A percentile compares a stretch with the other conserved stretches of the same genome.
Conservation (phyloP, 495 filamentous ascomycete genomes). For the Lichenothelia convexa region DNA sequence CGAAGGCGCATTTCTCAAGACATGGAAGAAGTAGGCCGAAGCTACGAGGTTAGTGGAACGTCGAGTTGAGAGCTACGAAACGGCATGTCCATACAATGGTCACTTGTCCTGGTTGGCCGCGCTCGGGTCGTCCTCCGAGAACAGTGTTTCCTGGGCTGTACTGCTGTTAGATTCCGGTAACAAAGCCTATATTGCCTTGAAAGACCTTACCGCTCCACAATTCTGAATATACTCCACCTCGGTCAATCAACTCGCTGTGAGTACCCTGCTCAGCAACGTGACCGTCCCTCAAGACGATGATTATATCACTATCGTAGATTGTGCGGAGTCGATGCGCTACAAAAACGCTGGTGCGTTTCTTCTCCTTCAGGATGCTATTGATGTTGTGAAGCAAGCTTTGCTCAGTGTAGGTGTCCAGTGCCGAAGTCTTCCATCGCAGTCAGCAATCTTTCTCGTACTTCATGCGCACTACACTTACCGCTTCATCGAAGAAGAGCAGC, state of each 20-base stretch:
- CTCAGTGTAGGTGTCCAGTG: conserved; percentile 90
- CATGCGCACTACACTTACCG: conserved; percentile 44
- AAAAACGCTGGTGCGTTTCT: conserved; percentile 77
- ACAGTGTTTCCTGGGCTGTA: conserved; percentile 12
- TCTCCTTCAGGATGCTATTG: conserved; percentile 81
- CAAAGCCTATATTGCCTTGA: neutral
- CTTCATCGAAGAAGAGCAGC: conserved; percentile 92
- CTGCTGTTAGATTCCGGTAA: neutral
- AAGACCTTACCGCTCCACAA: conserved; percentile 64
- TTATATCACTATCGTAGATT: conserved; percentile 79
- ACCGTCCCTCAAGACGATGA: conserved; percentile 78
- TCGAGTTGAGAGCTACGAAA: too few species aligned
- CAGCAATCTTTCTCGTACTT: neutral
- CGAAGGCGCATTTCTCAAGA: too few species aligned
- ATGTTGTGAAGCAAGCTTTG: conserved; percentile 83
- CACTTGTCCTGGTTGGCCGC: too few species aligned
- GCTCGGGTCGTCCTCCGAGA: conserved; percentile 9
- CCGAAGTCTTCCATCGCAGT: conserved; percentile 44
- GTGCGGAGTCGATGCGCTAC: conserved; percentile 84
- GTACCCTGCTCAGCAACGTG: conserved; percentile 71
- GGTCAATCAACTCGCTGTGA: conserved; percentile 65
- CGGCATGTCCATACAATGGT: too few species aligned
- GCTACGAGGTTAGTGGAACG: too few species aligned
- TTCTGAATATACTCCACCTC: conserved; percentile 66
- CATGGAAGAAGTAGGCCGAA: too few species aligned